phyloP scores from a whole-genome alignment of 495 filamentous ascomycete genomes.

The Cladorrhinum samala region DNA sequence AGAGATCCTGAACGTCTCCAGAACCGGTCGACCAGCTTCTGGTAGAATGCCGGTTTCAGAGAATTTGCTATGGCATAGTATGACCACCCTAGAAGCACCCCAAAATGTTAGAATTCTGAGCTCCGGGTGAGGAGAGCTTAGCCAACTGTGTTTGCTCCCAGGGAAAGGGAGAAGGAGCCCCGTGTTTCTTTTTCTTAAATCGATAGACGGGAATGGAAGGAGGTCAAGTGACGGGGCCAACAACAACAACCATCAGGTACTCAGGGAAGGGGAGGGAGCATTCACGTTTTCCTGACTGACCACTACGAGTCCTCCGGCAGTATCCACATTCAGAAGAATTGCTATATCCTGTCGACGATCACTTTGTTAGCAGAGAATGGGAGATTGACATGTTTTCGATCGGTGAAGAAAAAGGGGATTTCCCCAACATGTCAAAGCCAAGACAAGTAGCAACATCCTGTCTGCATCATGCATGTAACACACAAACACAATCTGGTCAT shows the following conservation, averaged over 20 bases:
- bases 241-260: no score
- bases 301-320: conserved; percentile 37
- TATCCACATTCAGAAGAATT: conserved; percentile 47
- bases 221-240: no score
- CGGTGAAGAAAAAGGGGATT: background rate
- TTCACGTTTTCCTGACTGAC: conserved; percentile 40
- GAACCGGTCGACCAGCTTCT: conserved; percentile 73
- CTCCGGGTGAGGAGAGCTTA: background rate
- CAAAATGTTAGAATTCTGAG: conserved; percentile 7
- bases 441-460: background rate
- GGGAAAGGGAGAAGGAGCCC: no score
- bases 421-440: background rate
- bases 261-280: conserved; percentile 11
- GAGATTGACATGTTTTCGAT: background rate
- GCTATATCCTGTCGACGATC: conserved; percentile 36
- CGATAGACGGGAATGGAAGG: no score
- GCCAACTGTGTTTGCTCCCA: conserved; percentile 1
- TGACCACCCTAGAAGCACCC: conserved; percentile 57
- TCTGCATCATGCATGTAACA: background rate
- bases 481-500: conserved; percentile 10
- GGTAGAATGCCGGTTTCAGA: conserved; percentile 69
- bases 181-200: no score
- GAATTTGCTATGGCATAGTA: conserved; percentile 71
- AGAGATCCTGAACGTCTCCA: conserved; percentile 81
- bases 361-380: conserved; percentile 1